These are phyloP conservation scores for Trichophyton rubrum DNA, from an alignment of 2,329 filamentous ascomycete genomes.

Conservation along the genomic window DNA sequence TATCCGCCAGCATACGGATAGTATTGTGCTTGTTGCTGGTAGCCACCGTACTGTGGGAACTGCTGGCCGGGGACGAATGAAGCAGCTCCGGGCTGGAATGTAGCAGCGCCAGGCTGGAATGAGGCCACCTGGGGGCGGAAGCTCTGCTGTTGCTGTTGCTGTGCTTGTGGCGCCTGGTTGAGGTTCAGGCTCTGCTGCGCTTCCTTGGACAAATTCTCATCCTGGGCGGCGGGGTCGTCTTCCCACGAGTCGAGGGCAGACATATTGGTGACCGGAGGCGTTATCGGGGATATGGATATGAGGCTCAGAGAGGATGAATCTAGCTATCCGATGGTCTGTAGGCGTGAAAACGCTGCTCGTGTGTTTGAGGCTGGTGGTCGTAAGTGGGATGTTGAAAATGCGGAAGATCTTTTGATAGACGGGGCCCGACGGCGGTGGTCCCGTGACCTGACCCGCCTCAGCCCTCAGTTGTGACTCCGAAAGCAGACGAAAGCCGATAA, in stretches of 20 bases:
- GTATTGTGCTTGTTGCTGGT: slow-evolving; percentile 38
- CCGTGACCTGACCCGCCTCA: neutral
- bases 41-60: slow-evolving; percentile 48
- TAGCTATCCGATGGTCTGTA: neutral
- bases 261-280: slow-evolving; percentile 43
- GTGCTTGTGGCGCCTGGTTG: slow-evolving; percentile 41
- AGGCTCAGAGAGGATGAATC: neutral
- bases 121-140: slow-evolving; percentile 37
- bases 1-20: slow-evolving; percentile 40
- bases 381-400: neutral
- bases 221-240: slow-evolving; percentile 66
- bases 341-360: neutral
- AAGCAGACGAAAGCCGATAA: neutral
- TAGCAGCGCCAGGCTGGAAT: slow-evolving; percentile 44
- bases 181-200: slow-evolving; percentile 63
- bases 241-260: slow-evolving; percentile 92
- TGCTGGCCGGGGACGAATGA: slow-evolving; percentile 61
- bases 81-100: slow-evolving; percentile 61
- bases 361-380: neutral
- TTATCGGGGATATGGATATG: slow-evolving; percentile 11
- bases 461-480: neutral
- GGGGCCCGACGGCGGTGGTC: neutral
- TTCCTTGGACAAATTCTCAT: slow-evolving; percentile 64
- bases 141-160: slow-evolving; percentile 19
- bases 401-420: neutral